Base-by-base conservation (phyloP, 371 early-diverging fungal species). In the Mortierella sp. region DNA sequence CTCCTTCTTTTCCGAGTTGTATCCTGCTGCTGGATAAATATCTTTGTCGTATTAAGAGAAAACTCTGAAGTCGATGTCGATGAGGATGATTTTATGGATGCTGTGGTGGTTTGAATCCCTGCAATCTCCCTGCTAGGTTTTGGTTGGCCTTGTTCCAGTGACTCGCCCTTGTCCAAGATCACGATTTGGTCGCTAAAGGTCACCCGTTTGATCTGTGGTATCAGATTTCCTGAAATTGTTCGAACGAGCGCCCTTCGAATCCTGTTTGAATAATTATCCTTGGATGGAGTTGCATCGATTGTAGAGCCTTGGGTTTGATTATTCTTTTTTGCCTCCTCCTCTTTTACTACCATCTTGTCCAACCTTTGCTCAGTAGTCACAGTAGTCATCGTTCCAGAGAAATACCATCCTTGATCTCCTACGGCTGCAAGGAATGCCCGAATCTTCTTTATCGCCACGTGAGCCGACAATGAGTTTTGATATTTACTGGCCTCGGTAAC, bases 241-340 rank as follows among this genome's bases (percentile, higher is more conserved):
- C 52, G 28, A 24, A 50, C 65, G 3, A 65, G 24, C 3, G 65
- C 65, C 21, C 52, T 33, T 2, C 65, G 65, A 15, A 65, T 52
- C 38, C 52, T 65, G 50, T 52, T 65, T 40, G 65, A 52, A 24
- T 65, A 65, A 50, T 52, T 65, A 38, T 45, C 45, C 45, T 45
- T 52, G 9, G 28, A 43, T n/a, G 40, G n/a, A 1, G 19, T 47
- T 3, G 47, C 19, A 4, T 47, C 47, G 11, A 0, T 10, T 47
- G 47, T 47, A 16, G 47, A 9, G 19, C n/a, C 22, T 21, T 52
- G 45, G 45, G 11, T 52, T 52, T 21, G 9, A 5, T 52, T 16
- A 7, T 52, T n/a, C 7, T 52, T 16, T 11, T 45, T 11, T 45
- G 9, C 16, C 45, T 16, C 45, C 11, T 13, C 16, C 45, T 45